These are phyloP conservation scores for Coemansia furcata DNA, from an alignment of 192 early-diverging fungal species.

Conservation along the genomic window DNA sequence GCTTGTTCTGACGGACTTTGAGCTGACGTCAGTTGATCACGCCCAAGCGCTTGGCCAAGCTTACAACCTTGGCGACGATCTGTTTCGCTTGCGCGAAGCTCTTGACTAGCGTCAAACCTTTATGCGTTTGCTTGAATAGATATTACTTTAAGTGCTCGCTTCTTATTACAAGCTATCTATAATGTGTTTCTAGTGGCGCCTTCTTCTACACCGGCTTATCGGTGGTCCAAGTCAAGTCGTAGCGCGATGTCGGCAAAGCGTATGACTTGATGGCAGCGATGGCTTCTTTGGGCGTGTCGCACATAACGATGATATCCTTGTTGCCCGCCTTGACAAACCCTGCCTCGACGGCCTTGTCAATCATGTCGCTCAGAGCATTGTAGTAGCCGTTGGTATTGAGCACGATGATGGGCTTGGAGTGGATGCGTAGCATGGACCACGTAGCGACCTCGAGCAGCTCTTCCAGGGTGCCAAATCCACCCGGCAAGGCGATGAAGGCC, in stretches of 20 bases:
- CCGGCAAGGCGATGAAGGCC: constrained; percentile 83
- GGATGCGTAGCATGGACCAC: constrained; percentile 77
- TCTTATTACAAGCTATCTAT: not conserved
- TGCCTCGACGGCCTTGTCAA: constrained; percentile 60
- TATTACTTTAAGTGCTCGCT: not conserved
- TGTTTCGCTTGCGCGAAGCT: constrained; percentile 11
- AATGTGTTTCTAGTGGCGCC: not conserved
- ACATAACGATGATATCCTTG: constrained; percentile 56
- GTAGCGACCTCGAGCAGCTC: constrained; percentile 82
- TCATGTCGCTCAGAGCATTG: constrained; percentile 61
- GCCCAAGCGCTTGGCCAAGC: constrained; percentile 30
- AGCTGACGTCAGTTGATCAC: constrained; percentile 21
- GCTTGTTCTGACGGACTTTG: constrained; percentile 35
- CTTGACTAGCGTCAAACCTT: constrained; percentile 5
- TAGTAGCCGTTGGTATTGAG: constrained; percentile 80
- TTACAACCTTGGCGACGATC: constrained; percentile 34
- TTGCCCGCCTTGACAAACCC: constrained; percentile 62
- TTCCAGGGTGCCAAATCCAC: constrained; percentile 86
- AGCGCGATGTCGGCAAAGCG: constrained; percentile 47
- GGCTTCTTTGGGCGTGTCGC: constrained; percentile 60
- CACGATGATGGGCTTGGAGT: constrained; percentile 75
- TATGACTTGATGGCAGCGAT: constrained; percentile 57
- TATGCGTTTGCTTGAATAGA: not conserved
- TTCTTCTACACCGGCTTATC: not conserved
- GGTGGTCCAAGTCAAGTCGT: constrained; percentile 54